Conservation (phyloP, 2,329 filamentous ascomycete species). For the Phyllosticta paracitricarpa region DNA sequence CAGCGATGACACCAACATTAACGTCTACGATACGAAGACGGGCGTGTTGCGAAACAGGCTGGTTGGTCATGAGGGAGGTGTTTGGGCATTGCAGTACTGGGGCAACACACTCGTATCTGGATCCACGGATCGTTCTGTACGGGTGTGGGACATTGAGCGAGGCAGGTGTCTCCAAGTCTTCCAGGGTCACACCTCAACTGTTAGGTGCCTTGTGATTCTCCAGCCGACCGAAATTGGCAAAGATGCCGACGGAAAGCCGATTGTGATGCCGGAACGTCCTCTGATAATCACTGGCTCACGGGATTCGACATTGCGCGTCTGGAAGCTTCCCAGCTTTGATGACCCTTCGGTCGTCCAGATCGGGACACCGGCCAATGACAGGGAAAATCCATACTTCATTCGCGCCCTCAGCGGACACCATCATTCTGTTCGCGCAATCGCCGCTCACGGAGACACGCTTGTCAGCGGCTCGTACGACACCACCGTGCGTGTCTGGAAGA, state of each 20-base stretch:
- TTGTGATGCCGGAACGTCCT: conserved; percentile 89
- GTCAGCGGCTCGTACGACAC: conserved; percentile 96
- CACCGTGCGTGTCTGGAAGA: conserved; percentile 86
- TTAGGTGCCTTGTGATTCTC: conserved; percentile 88
- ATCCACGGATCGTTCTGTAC: conserved; percentile 91
- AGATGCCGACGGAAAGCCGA: conserved; percentile 57
- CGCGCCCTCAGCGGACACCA: conserved; percentile 76
- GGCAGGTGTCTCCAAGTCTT: conserved; percentile 92
- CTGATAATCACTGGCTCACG: conserved; percentile 95
- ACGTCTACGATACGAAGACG: conserved; percentile 95
- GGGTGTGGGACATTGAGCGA: conserved; percentile 97
- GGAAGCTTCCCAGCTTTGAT: conserved; percentile 77
- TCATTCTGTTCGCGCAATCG: conserved; percentile 92
- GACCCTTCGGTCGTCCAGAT: conserved; percentile 72
- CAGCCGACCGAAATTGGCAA: conserved; percentile 73
- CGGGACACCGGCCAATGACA: conserved; percentile 59
- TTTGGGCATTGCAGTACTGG: conserved; percentile 95
- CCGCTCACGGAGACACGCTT: conserved; percentile 88
- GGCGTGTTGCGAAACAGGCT: conserved; percentile 74
- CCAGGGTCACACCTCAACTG: conserved; percentile 94
- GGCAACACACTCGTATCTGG: conserved; percentile 92
- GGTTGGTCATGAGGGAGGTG: conserved; percentile 89
- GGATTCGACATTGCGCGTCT: conserved; percentile 87
- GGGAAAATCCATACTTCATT: conserved; percentile 90
- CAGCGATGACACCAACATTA: conserved; percentile 94